phyloP scores from a whole-genome alignment of 805 yeast species.

The Wickerhamomyces xylosicus region DNA sequence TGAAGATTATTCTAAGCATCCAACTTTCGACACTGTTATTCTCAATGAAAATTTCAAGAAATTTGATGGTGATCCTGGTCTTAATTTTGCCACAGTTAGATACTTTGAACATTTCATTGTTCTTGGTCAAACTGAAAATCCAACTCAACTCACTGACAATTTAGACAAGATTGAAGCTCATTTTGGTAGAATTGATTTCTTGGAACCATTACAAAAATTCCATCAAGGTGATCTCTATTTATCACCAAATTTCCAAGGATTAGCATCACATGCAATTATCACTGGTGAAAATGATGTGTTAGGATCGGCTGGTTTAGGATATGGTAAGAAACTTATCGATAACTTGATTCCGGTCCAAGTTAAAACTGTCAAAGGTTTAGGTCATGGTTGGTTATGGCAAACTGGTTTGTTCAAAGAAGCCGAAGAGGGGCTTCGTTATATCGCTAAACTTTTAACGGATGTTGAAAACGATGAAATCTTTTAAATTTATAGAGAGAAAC shows the following conservation, averaged over 20 bases:
- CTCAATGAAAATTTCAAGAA: background rate
- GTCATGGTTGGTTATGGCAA: background rate
- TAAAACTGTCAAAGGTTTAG: background rate
- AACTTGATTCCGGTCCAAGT: background rate
- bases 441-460: background rate
- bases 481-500: background rate
- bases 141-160: background rate
- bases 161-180: background rate
- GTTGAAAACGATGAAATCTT: background rate
- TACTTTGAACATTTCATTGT: background rate
- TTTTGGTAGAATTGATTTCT: background rate
- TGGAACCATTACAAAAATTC: background rate
- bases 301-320: slow-evolving; percentile 1
- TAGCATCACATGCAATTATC: slow-evolving; percentile 1
- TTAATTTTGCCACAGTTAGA: background rate
- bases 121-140: background rate
- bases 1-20: slow-evolving; percentile 1
- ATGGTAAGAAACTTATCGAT: slow-evolving; percentile 1
- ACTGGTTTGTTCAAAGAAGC: background rate
- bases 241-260: background rate
- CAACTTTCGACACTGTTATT: background rate
- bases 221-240: slow-evolving; percentile 1
- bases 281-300: slow-evolving; percentile 1
- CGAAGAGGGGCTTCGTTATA: background rate
- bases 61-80: slow-evolving; percentile 1